phyloP scores from a whole-genome alignment of 306 rosid genomes.

The Abrus pulchellus region DNA sequence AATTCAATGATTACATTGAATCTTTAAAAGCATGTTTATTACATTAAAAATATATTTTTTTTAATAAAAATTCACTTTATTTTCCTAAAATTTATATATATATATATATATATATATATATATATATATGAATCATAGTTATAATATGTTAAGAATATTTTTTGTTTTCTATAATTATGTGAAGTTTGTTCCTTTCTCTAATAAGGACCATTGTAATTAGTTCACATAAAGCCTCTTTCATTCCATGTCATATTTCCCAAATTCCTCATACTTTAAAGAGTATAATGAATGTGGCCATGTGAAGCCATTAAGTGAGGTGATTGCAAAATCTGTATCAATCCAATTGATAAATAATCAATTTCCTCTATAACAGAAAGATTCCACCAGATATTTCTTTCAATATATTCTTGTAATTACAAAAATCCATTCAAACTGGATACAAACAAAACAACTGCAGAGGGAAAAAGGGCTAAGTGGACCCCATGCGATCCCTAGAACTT shows the following conservation, averaged over 20 bases:
- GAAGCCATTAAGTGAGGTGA: not conserved
- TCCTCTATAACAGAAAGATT: constrained; percentile 3
- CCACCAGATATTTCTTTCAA: constrained; percentile 23
- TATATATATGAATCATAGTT: too few relatives aligned
- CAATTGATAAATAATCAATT: constrained; percentile 7
- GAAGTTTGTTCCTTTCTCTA: not conserved
- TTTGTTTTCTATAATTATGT: too few relatives aligned
- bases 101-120: too few relatives aligned
- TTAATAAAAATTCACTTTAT: too few relatives aligned
- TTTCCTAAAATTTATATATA: too few relatives aligned
- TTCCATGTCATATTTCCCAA: not conserved
- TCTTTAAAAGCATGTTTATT: too few relatives aligned
- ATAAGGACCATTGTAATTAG: not conserved
- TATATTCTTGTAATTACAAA: constrained; percentile 48
- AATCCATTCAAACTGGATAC: constrained; percentile 43
- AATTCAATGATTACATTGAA: too few relatives aligned
- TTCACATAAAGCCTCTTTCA: not conserved
- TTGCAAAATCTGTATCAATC: not conserved
- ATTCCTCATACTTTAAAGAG: not conserved
- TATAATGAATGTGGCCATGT: not conserved
- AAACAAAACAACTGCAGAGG: constrained; percentile 31
- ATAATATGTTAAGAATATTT: too few relatives aligned
- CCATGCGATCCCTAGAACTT: constrained; percentile 2
- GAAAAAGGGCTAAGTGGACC: not conserved
- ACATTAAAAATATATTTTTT: too few relatives aligned